These are phyloP conservation scores for Brasilioporus rufonigricans DNA, from an alignment of 768 basidiomycete species.

Conservation along the genomic window DNA sequence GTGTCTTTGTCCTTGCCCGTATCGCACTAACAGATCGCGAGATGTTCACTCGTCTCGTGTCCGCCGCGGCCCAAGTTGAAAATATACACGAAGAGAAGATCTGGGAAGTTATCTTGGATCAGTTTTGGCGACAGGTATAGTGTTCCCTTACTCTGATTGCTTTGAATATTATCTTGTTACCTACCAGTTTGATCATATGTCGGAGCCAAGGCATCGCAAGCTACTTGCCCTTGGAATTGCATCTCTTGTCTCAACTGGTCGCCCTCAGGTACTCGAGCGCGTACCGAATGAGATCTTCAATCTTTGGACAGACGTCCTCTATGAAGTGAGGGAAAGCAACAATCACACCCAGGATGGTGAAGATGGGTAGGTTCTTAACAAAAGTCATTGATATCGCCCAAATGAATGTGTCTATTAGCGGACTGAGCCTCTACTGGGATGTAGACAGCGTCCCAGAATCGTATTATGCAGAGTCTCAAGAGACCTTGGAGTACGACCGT, in stretches of 20 bases:
- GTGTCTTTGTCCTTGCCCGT: conserved; percentile 72
- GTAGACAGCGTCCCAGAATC: conserved; percentile 52
- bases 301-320: conserved; percentile 86
- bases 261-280: conserved; percentile 67
- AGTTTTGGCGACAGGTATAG: conserved; percentile 79
- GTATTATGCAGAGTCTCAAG: conserved; percentile 63
- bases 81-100: conserved; percentile 51
- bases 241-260: conserved; percentile 70
- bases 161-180: not conserved
- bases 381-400: not conserved
- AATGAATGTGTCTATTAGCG: conserved; percentile 13
- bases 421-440: conserved; percentile 69
- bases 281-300: conserved; percentile 78
- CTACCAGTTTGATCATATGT: conserved; percentile 84
- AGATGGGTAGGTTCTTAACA: conserved; percentile 28
- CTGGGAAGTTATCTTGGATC: conserved; percentile 67
- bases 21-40: conserved; percentile 63
- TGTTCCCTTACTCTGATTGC: not conserved
- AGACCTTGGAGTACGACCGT: conserved; percentile 73
- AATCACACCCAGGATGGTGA: conserved; percentile 36
- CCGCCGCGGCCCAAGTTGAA: conserved; percentile 51
- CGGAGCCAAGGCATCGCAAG: conserved; percentile 81
- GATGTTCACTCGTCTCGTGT: conserved; percentile 70
- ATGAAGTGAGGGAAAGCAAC: conserved; percentile 76
- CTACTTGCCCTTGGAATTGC: conserved; percentile 81